phyloP scores from a whole-genome alignment of 768 basidiomycete species.

The Hygrophorus pudorinus region DNA sequence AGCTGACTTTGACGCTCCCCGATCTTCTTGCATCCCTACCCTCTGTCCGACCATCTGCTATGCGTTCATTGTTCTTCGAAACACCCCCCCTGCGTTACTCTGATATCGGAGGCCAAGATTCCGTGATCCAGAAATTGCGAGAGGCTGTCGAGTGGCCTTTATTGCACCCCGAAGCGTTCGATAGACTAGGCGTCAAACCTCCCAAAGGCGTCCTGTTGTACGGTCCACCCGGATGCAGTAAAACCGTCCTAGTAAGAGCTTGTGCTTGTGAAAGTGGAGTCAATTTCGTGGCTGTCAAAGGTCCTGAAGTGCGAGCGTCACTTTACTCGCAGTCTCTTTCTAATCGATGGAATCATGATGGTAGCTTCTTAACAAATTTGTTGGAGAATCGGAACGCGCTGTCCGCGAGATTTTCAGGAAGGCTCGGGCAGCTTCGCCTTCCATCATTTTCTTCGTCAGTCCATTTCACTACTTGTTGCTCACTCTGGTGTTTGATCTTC shows the following conservation, averaged over 20 bases:
- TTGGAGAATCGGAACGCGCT: slow-evolving; percentile 93
- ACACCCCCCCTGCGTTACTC: slow-evolving; percentile 72
- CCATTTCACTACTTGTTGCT: background rate
- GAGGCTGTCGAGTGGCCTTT: slow-evolving; percentile 97
- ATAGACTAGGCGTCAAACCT: slow-evolving; percentile 76
- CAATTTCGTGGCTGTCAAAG: slow-evolving; percentile 95
- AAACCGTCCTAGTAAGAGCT: slow-evolving; percentile 87
- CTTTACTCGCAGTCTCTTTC: background rate
- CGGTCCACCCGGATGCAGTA: slow-evolving; percentile 96
- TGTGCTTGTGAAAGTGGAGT: slow-evolving; percentile 90
- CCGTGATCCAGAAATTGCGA: slow-evolving; percentile 74
- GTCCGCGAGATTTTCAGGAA: slow-evolving; percentile 94
- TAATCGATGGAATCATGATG: slow-evolving; percentile 3
- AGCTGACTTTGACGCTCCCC: slow-evolving; percentile 34
- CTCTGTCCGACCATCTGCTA: slow-evolving; percentile 80
- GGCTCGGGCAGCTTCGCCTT: slow-evolving; percentile 87
- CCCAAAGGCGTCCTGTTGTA: slow-evolving; percentile 88
- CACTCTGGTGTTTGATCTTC: background rate
- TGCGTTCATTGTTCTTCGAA: slow-evolving; percentile 89
- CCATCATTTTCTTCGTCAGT: slow-evolving; percentile 93
- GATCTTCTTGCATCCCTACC: slow-evolving; percentile 71
- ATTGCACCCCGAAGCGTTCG: slow-evolving; percentile 77
- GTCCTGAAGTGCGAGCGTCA: slow-evolving; percentile 68
- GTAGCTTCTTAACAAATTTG: slow-evolving; percentile 93
- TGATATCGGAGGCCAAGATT: slow-evolving; percentile 83